Evolutionary conservation across 148 eudicot genomes (phyloP).

Genomic region (Rhododendron vialii): DNA sequence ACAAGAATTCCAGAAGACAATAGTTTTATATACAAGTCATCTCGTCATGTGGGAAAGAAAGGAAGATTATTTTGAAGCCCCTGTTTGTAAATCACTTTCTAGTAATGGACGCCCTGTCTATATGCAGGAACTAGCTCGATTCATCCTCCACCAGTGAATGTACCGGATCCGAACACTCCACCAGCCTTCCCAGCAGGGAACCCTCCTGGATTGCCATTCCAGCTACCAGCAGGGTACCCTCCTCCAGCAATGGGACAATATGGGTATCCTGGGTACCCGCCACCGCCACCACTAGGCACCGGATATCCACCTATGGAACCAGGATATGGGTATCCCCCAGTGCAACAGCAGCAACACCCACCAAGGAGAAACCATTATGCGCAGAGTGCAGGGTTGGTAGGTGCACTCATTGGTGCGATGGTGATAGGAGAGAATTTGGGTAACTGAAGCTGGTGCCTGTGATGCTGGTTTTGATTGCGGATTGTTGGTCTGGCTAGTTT

Average conservation of each 20-base stretch:
- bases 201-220: conserved; percentile 6
- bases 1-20: not conserved
- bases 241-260: not conserved
- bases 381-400: conserved; percentile 43
- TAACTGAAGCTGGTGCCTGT: not conserved
- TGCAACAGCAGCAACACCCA: conserved; percentile 8
- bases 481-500: not conserved
- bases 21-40: not conserved
- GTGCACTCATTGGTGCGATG: conserved; percentile 45
- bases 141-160: conserved; percentile 12
- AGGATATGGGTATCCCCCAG: conserved; percentile 13
- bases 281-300: not conserved
- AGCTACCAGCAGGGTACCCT: not conserved
- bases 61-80: not conserved
- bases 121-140: not conserved
- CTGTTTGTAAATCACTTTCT: not conserved
- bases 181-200: not conserved
- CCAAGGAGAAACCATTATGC: conserved; percentile 31
- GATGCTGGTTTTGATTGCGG: not conserved
- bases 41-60: not conserved
- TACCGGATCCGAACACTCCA: not conserved
- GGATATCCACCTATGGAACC: conserved; percentile 21
- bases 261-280: conserved; percentile 23
- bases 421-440: not conserved
- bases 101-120: not conserved